Percentiles rank a stretch among this genome's conserved stretches.
Evolutionary conservation across 148 eudicot genomes (phyloP).

Genomic region (Chenopodium berlandieri): DNA sequence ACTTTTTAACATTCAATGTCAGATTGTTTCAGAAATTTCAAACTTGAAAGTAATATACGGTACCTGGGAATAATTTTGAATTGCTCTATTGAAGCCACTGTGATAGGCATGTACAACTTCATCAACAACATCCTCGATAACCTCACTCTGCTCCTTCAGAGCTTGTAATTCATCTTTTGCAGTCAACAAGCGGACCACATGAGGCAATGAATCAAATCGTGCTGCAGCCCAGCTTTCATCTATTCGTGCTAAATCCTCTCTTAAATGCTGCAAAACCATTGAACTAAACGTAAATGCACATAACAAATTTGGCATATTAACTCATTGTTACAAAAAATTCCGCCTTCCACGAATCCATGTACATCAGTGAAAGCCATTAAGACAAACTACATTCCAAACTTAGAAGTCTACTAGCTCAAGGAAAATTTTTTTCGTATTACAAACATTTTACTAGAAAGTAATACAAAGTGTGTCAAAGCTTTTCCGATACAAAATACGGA

Average conservation of each 20-base stretch:
- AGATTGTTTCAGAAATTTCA: not conserved
- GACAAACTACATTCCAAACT: not conserved
- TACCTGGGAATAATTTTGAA: constrained; percentile 99
- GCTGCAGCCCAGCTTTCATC: constrained; percentile 94
- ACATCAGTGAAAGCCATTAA: too few relatives aligned
- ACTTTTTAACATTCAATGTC: not conserved
- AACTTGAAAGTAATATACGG: not conserved
- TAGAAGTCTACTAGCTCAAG: too few relatives aligned
- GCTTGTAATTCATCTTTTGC: constrained; percentile 78
- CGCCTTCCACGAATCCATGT: too few relatives aligned
- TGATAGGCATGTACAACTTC: constrained; percentile 99
- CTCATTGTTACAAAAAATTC: not conserved
- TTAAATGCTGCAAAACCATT: constrained; percentile 55
- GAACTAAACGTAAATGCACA: constrained; percentile 8
- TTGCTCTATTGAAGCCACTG: constrained; percentile 95
- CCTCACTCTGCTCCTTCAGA: constrained; percentile 87
- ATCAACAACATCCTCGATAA: constrained; percentile 92
- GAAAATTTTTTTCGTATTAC: too few relatives aligned
- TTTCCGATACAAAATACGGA: not conserved
- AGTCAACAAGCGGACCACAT: constrained; percentile 90
- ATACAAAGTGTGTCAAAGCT: not conserved
- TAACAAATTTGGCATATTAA: not conserved
- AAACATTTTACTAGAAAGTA: too few relatives aligned
- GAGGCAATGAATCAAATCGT: constrained; percentile 92
- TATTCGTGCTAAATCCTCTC: constrained; percentile 68